These are phyloP conservation scores for Rhodotorula taiwanensis DNA, from an alignment of 768 basidiomycete species.

Conservation along the genomic window DNA sequence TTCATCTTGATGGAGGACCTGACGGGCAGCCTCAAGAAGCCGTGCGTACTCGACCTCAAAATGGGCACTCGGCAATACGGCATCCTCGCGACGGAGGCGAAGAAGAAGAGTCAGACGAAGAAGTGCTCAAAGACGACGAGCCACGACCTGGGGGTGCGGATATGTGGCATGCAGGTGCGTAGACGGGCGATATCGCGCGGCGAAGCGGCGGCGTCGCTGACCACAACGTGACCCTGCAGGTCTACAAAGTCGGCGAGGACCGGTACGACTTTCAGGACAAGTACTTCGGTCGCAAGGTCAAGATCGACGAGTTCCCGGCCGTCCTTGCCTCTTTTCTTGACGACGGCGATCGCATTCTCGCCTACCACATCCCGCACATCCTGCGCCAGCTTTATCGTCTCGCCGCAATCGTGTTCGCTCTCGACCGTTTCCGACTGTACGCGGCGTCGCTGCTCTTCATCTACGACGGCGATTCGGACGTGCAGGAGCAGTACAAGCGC, in stretches of 20 bases:
- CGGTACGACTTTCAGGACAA: conserved; percentile 91
- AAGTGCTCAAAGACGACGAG: conserved; percentile 97
- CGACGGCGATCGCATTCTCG: conserved; percentile 73
- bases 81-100: conserved; percentile 79
- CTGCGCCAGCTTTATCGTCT: conserved; percentile 90
- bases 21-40: conserved; percentile 79
- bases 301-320: conserved; percentile 71
- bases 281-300: conserved; percentile 86
- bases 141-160: conserved; percentile 75
- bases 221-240: conserved; percentile 51
- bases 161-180: conserved; percentile 98
- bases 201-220: no score
- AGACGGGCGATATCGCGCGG: no score
- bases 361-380: conserved; percentile 84
- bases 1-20: conserved; percentile 99
- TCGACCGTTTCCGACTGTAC: conserved; percentile 96
- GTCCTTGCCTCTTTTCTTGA: conserved; percentile 75
- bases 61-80: conserved; percentile 99
- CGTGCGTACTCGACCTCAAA: conserved; percentile 95
- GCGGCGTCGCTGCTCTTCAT: conserved; percentile 94
- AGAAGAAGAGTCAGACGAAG: conserved; percentile 97
- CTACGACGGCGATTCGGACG: conserved; percentile 89
- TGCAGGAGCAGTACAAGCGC: conserved; percentile 56
- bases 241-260: conserved; percentile 80
- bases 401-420: conserved; percentile 75